Base-by-base conservation (phyloP, 2,329 filamentous ascomycete species). In the Triangularia setosa region DNA sequence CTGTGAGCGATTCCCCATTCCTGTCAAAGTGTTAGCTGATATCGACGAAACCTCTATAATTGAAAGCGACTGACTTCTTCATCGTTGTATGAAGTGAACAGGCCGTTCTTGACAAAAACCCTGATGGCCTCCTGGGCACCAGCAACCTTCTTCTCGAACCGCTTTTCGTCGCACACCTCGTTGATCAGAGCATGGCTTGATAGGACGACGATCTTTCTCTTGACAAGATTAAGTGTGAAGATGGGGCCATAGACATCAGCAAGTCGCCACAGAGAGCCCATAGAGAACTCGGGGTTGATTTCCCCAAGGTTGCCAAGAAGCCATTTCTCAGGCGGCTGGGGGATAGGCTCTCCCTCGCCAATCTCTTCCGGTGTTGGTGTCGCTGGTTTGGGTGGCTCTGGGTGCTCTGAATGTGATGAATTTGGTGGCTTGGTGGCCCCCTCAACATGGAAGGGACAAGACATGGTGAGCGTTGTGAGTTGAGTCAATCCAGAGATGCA, bases 131-230 rank as follows among this genome's bases (percentile, higher is more conserved):
- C 61, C 28, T 67, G 64, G 25, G 64, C 63, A 0, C 66, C 68
- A 9, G 55, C 63, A 8, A 66, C 64, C 8, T 58, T 24, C 63
- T 69, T 69, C 30, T 69, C 66, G 44, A 64, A 69, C 4, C 61
- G 62, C 12, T 56, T 40, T 7, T 69, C 68, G 57, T 75, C 71
- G 58, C 74, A 76, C 18, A 70, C 68, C 57, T 72, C 76, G 30
- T 70, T 64, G 21, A 82, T 72, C 62, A 79, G 79, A 48, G 75
- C 71, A 72, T 80, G 82, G 72, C 82, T 81, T 69, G 84, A 84
- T 55, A 75, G 68, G 14, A 81, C 75, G 68, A 84, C 79, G 69
- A 83, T 64, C 30, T 69, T 70, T 65, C 74, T 71, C 59, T 70
- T 72, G 57, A 71, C 69, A 21, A 69, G 66, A 52, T 64, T 64